Base-by-base conservation (phyloP, 768 basidiomycete species). In the Paxillus rubicundulus region DNA sequence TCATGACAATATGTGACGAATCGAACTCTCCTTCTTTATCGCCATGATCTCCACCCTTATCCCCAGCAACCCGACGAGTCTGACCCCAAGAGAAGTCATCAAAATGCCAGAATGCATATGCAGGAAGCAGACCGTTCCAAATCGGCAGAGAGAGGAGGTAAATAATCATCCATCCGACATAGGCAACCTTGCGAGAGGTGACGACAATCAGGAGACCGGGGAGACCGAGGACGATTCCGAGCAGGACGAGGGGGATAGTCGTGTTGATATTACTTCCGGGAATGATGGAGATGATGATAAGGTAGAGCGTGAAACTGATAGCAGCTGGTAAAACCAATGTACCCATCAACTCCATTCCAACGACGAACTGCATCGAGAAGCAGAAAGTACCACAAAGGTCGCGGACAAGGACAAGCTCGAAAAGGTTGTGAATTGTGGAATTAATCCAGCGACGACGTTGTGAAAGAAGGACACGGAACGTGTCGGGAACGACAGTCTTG, bases 351-450 rank as follows among this genome's bases (percentile, higher is more conserved):
- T 99, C 97, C 95, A 99, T 99, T 68, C 89, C 94, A 33, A 96
- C 92, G 60, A 98, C 93, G 66, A 98, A 98, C 76, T 97, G 95
- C 96, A 98, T 98, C 10, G 92, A 95, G 82, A 99, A 98, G 77
- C 97, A 99, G 86, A 98, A 99, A 3, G 95, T 98, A 43, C 97
- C 97, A 61, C 96, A 99, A n/a, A 98, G 83, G 70, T 99, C 97
- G 20, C 95, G 85, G 21, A 99, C 96, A 45, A 98, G 80, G 30
- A 98, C 72, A 52, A 99, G 78, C 67, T 98, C 96, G n/a, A 89
- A 87, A 39, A 98, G 76, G 64, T 99, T 99, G 75, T 99, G 97
- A 36, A 98, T 86, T 0, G 96, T 99, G 51, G 95, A 98, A 75
- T 98, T 99, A 75, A 99, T 99, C 97, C 97, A 99, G 57, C 97